Percentiles rank a stretch among this genome's conserved stretches.
These are phyloP conservation scores for Hansenula anomala DNA, from an alignment of 1,139 yeast genomes.

Conservation along the genomic window DNA sequence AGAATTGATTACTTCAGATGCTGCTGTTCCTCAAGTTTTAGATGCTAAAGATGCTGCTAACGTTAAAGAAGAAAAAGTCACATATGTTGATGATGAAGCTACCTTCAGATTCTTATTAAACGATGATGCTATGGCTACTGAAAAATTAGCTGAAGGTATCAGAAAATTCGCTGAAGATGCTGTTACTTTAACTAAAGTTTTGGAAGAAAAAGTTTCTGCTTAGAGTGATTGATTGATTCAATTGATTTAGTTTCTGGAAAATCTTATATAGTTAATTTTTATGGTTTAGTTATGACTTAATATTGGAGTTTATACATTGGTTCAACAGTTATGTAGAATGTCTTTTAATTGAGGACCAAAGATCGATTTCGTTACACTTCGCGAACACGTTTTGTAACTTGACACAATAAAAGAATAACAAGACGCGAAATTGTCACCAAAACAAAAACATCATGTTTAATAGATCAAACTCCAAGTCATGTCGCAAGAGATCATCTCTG, in stretches of 20 bases:
- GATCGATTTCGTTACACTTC: too few relatives aligned
- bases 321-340: too few relatives aligned
- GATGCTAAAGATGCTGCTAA: constrained; percentile 56
- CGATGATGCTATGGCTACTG: constrained; percentile 98
- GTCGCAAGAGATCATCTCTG: constrained; percentile 25
- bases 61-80: constrained; percentile 61
- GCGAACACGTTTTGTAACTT: too few relatives aligned
- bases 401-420: too few relatives aligned
- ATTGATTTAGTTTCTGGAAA: constrained; percentile 4
- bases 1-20: constrained; percentile 76
- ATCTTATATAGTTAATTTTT: constrained; percentile 8
- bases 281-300: constrained; percentile 2
- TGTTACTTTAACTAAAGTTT: constrained; percentile 70
- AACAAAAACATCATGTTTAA: too few relatives aligned
- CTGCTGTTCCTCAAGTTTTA: constrained; percentile 74
- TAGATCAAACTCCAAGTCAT: too few relatives aligned
- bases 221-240: constrained; percentile 20
- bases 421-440: too few relatives aligned
- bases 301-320: not conserved
- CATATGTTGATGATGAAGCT: constrained; percentile 82
- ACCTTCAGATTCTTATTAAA: constrained; percentile 86
- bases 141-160: constrained; percentile 96
- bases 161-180: constrained; percentile 96
- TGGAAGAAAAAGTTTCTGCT: constrained; percentile 66
- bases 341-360: too few relatives aligned